Percentiles rank a stretch among this genome's conserved stretches.
Evolutionary conservation across 2,329 filamentous ascomycete genomes (phyloP).

Genomic region (Clonostachys sp.): DNA sequence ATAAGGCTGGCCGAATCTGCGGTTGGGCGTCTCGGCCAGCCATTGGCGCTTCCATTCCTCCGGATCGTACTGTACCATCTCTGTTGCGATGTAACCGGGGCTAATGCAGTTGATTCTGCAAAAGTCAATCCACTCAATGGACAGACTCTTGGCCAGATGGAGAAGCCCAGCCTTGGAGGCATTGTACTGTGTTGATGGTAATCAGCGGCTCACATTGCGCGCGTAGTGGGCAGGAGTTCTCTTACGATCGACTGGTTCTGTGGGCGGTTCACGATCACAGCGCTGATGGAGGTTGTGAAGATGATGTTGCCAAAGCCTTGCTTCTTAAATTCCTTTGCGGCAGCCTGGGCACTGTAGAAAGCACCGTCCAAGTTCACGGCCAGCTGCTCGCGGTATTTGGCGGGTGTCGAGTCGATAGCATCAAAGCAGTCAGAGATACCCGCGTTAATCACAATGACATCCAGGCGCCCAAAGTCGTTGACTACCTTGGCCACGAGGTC

Average conservation of each 20-base stretch:
- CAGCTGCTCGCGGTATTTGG: slow-evolving; percentile 7
- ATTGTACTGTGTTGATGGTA: slow-evolving; percentile 50
- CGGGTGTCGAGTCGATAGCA: slow-evolving; percentile 22
- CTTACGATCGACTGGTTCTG: slow-evolving; percentile 57
- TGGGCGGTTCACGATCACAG: slow-evolving; percentile 54
- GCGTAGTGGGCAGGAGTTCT: too few species aligned
- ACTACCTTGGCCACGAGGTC: slow-evolving; percentile 16
- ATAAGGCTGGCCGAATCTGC: slow-evolving; percentile 35
- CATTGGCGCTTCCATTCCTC: too few species aligned
- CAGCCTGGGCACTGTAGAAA: slow-evolving; percentile 36
- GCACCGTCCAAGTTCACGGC: slow-evolving; percentile 34
- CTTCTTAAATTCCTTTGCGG: slow-evolving; percentile 26
- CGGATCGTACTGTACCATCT: slow-evolving; percentile 33
- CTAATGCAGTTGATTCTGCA: neutral
- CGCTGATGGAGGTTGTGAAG: slow-evolving; percentile 34
- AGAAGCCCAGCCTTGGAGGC: slow-evolving; percentile 61
- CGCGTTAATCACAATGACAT: slow-evolving; percentile 35
- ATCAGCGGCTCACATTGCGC: slow-evolving; percentile 19
- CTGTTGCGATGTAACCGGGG: neutral
- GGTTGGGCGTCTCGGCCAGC: slow-evolving; percentile 14
- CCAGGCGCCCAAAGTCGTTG: slow-evolving; percentile 28
- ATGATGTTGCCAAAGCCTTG: slow-evolving; percentile 27
- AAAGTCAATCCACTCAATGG: slow-evolving; percentile 62
- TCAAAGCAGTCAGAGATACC: slow-evolving; percentile 28
- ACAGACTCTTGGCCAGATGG: slow-evolving; percentile 58